These are phyloP conservation scores for Hypoxylon sp. DNA, from an alignment of 2,329 filamentous ascomycete species.

Conservation along the genomic window DNA sequence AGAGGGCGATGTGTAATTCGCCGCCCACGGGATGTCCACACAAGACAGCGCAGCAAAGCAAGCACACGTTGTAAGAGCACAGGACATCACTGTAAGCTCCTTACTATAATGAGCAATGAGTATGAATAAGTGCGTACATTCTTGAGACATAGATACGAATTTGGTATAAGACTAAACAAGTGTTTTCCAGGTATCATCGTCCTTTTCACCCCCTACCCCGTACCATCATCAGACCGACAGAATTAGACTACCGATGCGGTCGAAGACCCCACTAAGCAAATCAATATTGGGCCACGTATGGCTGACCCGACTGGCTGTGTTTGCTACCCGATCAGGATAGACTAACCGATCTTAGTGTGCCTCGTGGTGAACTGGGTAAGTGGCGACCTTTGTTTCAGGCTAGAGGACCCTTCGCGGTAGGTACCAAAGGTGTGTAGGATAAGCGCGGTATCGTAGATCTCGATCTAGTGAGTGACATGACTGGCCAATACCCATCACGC, in stretches of 20 bases:
- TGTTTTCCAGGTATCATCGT: neutral
- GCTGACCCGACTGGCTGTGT: neutral
- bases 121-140: conserved; percentile 3
- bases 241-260: neutral
- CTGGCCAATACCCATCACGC: no score
- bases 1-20: conserved; percentile 16
- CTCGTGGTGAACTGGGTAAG: conserved; percentile 5
- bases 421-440: neutral
- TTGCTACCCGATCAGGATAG: neutral
- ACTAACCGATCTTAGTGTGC: neutral
- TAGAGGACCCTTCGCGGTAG: neutral
- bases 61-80: conserved; percentile 5
- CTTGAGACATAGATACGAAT: neutral
- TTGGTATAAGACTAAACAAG: neutral
- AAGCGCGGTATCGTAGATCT: conserved; percentile 10
- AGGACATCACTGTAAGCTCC: neutral
- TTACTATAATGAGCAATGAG: conserved; percentile 20
- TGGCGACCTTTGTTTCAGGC: neutral
- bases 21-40: conserved; percentile 1
- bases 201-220: neutral
- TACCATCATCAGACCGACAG: neutral
- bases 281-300: neutral
- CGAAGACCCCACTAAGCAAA: neutral
- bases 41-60: neutral
- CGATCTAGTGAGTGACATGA: conserved; percentile 12